Evolutionary conservation across 371 early-diverging fungal species (phyloP), one percentile per base, ranked within the genome.

Genomic region (Mortierella sp.): DNA sequence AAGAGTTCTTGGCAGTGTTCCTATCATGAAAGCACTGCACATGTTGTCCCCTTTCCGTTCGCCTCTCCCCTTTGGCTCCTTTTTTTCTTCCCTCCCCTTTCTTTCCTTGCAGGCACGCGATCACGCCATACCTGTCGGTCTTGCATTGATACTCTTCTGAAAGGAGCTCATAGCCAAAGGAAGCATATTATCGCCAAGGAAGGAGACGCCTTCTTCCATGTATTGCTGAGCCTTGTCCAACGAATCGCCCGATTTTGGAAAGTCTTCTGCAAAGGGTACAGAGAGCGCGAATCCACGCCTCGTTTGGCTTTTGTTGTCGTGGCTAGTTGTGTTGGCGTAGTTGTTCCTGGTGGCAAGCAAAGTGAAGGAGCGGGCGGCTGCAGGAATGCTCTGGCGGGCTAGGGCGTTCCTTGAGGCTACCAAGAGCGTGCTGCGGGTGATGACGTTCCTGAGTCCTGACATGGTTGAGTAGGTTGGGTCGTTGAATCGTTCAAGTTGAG

Each of bases 291-390:
- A 73, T 13, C 74, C 64, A 23, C 50, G 54, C 47, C 48, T 67
- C 31, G 6, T 3, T 3, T 42, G 48, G 56, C 55, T 24, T 26
- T 47, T 57, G 34, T 21, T 45, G 67, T 23, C 51, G 28, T 7
- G 52, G 54, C 19, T 50, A 18, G 13, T 27, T 59, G 86, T 87
- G 0, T 84, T 94, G 30, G 90, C 89, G 2, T 96, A 95, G 64
- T 93, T 95, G 14, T 94, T 95, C 2, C 95, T 88, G 61, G 72
- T 97, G 51, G 95, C 95, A 4, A 91, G 52, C 30, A 64, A 28
- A 13, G 62, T 52, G 55, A 72, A 42, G 3, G 58, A 54, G 9
- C 66, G 66, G 14, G 57, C 16, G 9, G 46, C 43, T 27, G 46
- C 27, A 16, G 39, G 30, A 5, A 14, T 2, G 19, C 39, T 21